Conservation (phyloP, 1,139 yeast genomes). For the Sugiyamaella novakii region DNA sequence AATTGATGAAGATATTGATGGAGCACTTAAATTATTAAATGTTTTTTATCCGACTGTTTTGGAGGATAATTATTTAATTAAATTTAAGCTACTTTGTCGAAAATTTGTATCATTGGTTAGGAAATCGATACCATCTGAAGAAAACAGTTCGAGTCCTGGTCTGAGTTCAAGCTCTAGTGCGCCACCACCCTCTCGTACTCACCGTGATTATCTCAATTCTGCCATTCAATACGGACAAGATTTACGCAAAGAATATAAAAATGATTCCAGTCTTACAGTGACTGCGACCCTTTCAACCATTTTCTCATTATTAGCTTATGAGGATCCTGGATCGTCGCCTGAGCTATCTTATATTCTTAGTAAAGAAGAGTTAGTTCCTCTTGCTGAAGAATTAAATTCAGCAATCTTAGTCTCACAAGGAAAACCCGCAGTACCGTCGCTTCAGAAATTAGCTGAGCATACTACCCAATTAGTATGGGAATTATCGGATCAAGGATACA, state of each 20-base stretch:
- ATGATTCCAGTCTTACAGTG: slow-evolving; percentile 37
- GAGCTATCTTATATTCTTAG: slow-evolving; percentile 46
- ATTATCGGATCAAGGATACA: slow-evolving; percentile 38
- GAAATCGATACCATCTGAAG: slow-evolving; percentile 22
- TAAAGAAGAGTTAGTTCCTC: slow-evolving; percentile 41
- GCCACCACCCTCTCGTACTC: slow-evolving; percentile 10
- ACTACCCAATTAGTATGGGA: slow-evolving; percentile 41
- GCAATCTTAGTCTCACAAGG: slow-evolving; percentile 51
- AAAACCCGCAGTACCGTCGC: slow-evolving; percentile 42
- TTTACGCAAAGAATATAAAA: slow-evolving; percentile 47
- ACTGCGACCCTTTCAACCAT: slow-evolving; percentile 46
- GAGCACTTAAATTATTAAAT: slow-evolving; percentile 49
- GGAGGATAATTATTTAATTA: slow-evolving; percentile 45
- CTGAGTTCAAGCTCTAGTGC: slow-evolving; percentile 17
- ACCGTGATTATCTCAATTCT: slow-evolving; percentile 37
- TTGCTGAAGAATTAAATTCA: slow-evolving; percentile 50
- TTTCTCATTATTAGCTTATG: slow-evolving; percentile 56
- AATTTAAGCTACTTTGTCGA: slow-evolving; percentile 58
- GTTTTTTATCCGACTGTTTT: slow-evolving; percentile 53
- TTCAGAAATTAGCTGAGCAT: slow-evolving; percentile 45
- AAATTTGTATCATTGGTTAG: slow-evolving; percentile 51
- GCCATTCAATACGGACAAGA: slow-evolving; percentile 53
- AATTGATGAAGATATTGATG: slow-evolving; percentile 52
- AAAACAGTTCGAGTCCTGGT: slow-evolving; percentile 18
- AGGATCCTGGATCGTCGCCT: slow-evolving; percentile 46